A percentile compares a stretch with the other conserved stretches of the same genome.
Conservation (phyloP, 345 rosid genomes). For the Cardamine resedifolia region DNA sequence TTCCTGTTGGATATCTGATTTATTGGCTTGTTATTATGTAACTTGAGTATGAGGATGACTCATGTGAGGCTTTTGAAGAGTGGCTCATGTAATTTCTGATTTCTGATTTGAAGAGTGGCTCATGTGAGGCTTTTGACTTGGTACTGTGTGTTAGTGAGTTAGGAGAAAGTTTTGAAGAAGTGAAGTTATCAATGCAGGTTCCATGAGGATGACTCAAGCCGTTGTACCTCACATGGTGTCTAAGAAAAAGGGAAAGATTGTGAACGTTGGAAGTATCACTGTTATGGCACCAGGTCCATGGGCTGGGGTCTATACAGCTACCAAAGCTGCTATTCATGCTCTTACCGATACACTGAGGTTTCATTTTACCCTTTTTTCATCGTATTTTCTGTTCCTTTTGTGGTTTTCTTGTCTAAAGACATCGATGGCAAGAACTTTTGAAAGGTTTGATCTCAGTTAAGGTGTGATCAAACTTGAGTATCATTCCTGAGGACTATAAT, state of each 20-base stretch:
- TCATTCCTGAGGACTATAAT: not conserved
- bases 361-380: too few species aligned
- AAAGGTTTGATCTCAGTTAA: too few species aligned
- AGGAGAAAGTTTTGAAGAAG: not conserved
- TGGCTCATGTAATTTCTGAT: too few species aligned
- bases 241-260: slow-evolving; percentile 68
- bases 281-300: slow-evolving; percentile 66
- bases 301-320: slow-evolving; percentile 73
- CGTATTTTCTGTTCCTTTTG: not conserved
- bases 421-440: not conserved
- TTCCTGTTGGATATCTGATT: too few species aligned
- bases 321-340: slow-evolving; percentile 87
- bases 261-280: slow-evolving; percentile 69
- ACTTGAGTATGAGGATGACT: too few species aligned
- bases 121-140: too few species aligned
- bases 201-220: slow-evolving; percentile 82
- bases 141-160: too few species aligned
- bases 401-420: too few species aligned
- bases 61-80: too few species aligned
- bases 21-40: too few species aligned
- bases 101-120: too few species aligned
- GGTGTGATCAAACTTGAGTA: not conserved
- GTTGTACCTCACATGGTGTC: slow-evolving; percentile 85
- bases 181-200: slow-evolving; percentile 43
- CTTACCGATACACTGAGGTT: slow-evolving; percentile 81